Base-by-base conservation (phyloP, 2,329 filamentous ascomycete species). In the Clonostachys sp. region DNA sequence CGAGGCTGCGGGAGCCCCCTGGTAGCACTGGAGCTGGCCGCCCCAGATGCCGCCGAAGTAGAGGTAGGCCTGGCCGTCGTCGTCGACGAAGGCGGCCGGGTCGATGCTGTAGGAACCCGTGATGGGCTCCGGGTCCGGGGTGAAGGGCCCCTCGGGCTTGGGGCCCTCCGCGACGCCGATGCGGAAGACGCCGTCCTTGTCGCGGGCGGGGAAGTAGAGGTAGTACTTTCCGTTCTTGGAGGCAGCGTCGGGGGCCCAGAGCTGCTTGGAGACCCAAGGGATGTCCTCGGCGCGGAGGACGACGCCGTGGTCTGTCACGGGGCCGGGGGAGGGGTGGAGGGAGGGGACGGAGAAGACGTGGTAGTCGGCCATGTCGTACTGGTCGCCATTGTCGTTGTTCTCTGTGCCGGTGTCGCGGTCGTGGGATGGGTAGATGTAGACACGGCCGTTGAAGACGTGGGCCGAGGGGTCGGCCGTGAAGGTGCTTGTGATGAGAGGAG, bases 331-430 rank as follows among this genome's bases (percentile, higher is more conserved):
- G 4, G 75, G 70, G 47, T 80, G 75, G 49, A 80, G 66, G 30
- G 69, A 71, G 12, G 64, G 56, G 24, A 68, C 69, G 54, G 79
- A 84, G 66, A 91, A 84, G 62, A 91, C 87, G 65, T 91, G 87
- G 74, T 91, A 91, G 71, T 91, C 87, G 48, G 71, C 76, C 87
- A 91, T 91, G 70, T 89, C 87, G 64, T 90, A 91, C 63, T 91
- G 87, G 68, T 90, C 87, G 61, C 87, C 87, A 75, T 90, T 89
- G 74, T 91, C 87, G 70, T 91, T 91, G 73, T 86, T 84, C 48
- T 78, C 49, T 63, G 89, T 87, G 64, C 83, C 78, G 6, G 85
- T 88, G 64, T 89, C 84, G 55, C 86, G 80, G 66, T 91, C 87
- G 68, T 91, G 87, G 18, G 86, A 91, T 17, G 87, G 87, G 70